Percentiles rank a stretch among this genome's conserved stretches.
Conservation (phyloP, 306 rosid genomes). For the Inga leiocalycina region DNA sequence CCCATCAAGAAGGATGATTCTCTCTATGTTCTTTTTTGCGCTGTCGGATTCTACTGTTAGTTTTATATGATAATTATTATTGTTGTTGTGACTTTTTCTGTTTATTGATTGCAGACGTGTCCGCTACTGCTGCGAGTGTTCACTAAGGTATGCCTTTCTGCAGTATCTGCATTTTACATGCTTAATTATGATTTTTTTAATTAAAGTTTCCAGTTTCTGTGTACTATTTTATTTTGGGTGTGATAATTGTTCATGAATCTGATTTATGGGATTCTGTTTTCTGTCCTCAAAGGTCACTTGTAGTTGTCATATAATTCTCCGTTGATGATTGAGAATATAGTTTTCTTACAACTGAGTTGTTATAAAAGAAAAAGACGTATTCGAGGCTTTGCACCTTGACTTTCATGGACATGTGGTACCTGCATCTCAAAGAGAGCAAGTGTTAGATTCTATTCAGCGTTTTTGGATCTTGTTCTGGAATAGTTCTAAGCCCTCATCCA, state of each 20-base stretch:
- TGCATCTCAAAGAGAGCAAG: background rate
- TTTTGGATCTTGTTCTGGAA: background rate
- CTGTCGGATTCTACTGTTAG: background rate
- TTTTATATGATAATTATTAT: background rate
- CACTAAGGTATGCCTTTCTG: conserved; percentile 60
- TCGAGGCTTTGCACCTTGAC: background rate
- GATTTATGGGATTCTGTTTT: background rate
- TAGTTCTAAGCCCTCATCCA: background rate
- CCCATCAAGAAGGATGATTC: background rate
- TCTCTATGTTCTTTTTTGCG: background rate
- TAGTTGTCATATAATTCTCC: background rate
- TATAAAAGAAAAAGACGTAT: background rate
- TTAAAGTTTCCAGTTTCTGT: background rate
- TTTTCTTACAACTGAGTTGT: background rate
- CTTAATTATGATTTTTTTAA: background rate
- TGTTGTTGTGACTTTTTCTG: too few species aligned
- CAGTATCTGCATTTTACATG: background rate
- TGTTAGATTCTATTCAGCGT: background rate
- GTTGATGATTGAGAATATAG: background rate
- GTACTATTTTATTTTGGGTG: background rate
- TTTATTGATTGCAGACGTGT: conserved; percentile 62
- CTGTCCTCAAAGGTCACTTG: background rate
- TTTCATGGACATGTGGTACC: background rate
- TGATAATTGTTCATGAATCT: background rate
- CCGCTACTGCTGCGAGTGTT: conserved; percentile 93